Evolutionary conservation across 2,329 filamentous ascomycete genomes (phyloP), one percentile per base, ranked within the genome.

Genomic region (Rutstroemia sp.): DNA sequence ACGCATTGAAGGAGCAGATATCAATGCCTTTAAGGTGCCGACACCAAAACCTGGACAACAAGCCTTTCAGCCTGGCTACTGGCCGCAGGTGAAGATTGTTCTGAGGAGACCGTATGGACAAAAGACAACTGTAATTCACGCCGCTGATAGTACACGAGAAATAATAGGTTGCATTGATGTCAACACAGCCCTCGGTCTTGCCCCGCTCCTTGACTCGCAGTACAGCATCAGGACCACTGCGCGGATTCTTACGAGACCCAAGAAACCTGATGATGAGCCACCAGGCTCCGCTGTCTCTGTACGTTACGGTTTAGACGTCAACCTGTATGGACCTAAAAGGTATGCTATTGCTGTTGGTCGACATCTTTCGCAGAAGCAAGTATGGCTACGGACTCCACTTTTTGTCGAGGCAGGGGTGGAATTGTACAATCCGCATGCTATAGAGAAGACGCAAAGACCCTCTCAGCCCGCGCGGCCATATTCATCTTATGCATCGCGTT

Each of bases 81-180:
- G 87, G 81, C 88, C 90, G 2, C 75, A 80, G 14, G 87, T 94
- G 64, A 92, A 87, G 67, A 79, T 95, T 34, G 75, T 83, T 1
- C 76, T 94, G 46, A 81, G 80, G 59, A 77, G 87, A 44, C 75
- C 77, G 53, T 73, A 75, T 3, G 79, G 79, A 21, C 79, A 83
- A 45, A 73, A 68, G 48, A 77, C 78, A 12, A 76, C 79, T 45
- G 78, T 77, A 18, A 90, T 96, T 51, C 78, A 87, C 54, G 86
- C 90, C 9, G 79, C 83, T 41, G 92, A 97, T 67, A 79, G 86
- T 60, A 84, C 82, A 1, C 80, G 83, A 3, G 78, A 79, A 41
- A 80, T 86, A 34, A 92, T 96, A 66, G 94, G 90, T 14, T 78
- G 78, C n/a, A 72, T 97, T 5, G 90, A 95, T 64, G 64, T 76